These are phyloP conservation scores for Pueraria montana DNA, from an alignment of 306 rosid genomes.

Conservation along the genomic window DNA sequence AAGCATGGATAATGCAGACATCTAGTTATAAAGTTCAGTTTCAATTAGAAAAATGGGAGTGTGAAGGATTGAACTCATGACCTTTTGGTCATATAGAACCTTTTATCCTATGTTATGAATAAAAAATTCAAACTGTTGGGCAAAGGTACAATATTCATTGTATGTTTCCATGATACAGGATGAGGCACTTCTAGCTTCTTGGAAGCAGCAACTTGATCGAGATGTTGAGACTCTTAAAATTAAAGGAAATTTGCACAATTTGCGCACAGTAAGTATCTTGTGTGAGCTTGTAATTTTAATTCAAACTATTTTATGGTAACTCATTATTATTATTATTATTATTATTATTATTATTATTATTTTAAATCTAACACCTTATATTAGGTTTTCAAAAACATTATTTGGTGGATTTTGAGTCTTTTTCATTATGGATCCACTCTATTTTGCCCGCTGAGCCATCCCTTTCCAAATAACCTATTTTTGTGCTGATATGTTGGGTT, in stretches of 20 bases:
- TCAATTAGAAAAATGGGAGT: constrained; percentile 13
- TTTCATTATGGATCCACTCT: constrained; percentile 17
- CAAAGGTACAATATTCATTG: neutral
- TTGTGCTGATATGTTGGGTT: neutral
- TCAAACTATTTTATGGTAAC: neutral
- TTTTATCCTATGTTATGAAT: neutral
- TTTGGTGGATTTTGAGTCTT: neutral
- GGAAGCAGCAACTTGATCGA: constrained; percentile 94
- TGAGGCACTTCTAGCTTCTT: constrained; percentile 86
- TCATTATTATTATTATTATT: neutral
- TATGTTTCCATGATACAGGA: constrained; percentile 67
- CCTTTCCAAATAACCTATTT: neutral
- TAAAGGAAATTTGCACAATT: constrained; percentile 86
- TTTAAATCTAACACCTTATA: neutral
- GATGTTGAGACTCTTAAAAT: constrained; percentile 94
- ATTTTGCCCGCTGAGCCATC: neutral
- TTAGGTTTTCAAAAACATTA: constrained; percentile 5
- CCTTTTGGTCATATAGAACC: constrained; percentile 8
- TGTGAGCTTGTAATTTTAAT: constrained; percentile 24
- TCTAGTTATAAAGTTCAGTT: constrained; percentile 23
- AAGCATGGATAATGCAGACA: constrained; percentile 21
- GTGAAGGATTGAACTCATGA: constrained; percentile 12
- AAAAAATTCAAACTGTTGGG: neutral
- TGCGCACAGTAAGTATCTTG: constrained; percentile 71
- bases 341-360: neutral